A percentile compares a stretch with the other conserved stretches of the same genome.
Evolutionary conservation across 345 rosid genomes (phyloP).

Genomic region (Eucalyptus erythrocorys): DNA sequence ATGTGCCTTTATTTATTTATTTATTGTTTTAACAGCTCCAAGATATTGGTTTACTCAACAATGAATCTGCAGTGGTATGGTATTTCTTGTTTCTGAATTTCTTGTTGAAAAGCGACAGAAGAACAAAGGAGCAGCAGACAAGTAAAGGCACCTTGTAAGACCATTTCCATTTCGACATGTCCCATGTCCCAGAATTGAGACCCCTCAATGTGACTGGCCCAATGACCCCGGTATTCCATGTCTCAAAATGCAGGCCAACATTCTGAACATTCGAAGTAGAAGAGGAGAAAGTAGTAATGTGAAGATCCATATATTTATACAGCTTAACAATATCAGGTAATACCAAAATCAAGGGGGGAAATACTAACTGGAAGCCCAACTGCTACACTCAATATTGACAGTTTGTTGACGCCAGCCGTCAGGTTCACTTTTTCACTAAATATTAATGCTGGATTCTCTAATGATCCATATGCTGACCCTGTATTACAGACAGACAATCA

Average conservation of each 20-base stretch:
- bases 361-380: constrained; percentile 81
- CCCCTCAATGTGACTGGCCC: constrained; percentile 78
- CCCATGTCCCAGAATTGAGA: constrained; percentile 60
- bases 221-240: constrained; percentile 71
- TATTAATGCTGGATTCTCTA: constrained; percentile 43
- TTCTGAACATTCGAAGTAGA: constrained; percentile 28
- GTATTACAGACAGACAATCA: not conserved
- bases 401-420: constrained; percentile 68
- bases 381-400: constrained; percentile 60
- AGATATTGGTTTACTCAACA: not conserved
- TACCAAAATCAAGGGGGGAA: not conserved
- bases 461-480: constrained; percentile 67
- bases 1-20: not conserved
- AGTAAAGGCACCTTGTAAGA: constrained; percentile 66
- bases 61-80: not conserved
- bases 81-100: not conserved
- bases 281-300: not conserved
- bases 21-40: not conserved
- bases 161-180: constrained; percentile 87
- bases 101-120: not conserved
- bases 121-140: not conserved
- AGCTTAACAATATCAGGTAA: not conserved
- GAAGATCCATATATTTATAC: not conserved
- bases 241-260: constrained; percentile 68
- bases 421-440: constrained; percentile 56